Conservation (phyloP, 768 basidiomycete species). For the Tulasnella sp. region DNA sequence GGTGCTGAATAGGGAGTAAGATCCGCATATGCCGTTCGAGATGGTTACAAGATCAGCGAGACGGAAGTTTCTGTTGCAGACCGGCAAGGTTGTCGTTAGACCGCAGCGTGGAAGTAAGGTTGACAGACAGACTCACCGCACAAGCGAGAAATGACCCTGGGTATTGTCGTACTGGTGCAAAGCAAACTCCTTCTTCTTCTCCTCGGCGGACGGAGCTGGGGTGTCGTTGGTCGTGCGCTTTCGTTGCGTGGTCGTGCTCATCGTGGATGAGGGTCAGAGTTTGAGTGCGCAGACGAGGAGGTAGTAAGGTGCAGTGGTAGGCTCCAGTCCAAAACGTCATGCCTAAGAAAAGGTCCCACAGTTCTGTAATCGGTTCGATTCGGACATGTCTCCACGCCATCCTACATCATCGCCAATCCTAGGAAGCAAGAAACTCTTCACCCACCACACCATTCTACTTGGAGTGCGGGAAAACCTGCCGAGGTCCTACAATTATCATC, state of each 20-base stretch:
- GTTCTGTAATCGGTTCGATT: neutral
- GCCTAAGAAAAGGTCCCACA: neutral
- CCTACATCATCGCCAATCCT: too few relatives aligned
- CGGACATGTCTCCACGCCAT: neutral
- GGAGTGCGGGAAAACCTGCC: too few relatives aligned
- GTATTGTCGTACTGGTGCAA: slow-evolving; percentile 79
- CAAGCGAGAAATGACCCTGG: slow-evolving; percentile 94
- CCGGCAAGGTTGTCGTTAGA: slow-evolving; percentile 18
- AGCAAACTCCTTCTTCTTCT: slow-evolving; percentile 30
- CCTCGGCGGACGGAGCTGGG: neutral
- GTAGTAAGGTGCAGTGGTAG: neutral
- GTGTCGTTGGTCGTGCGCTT: neutral
- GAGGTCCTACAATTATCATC: too few relatives aligned
- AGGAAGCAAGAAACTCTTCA: too few relatives aligned
- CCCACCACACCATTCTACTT: too few relatives aligned
- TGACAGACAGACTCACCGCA: slow-evolving; percentile 53
- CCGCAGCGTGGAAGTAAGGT: neutral
- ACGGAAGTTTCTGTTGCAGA: slow-evolving; percentile 72
- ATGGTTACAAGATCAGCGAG: slow-evolving; percentile 97
- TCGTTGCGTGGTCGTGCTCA: slow-evolving; percentile 9
- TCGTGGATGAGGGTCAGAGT: neutral
- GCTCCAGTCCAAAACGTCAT: neutral
- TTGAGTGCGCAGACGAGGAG: neutral
- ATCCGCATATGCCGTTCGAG: slow-evolving; percentile 98
- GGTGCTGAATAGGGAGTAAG: slow-evolving; percentile 87